These are phyloP conservation scores for Xerocomus potaroensis DNA, from an alignment of 768 basidiomycete species.

Conservation along the genomic window DNA sequence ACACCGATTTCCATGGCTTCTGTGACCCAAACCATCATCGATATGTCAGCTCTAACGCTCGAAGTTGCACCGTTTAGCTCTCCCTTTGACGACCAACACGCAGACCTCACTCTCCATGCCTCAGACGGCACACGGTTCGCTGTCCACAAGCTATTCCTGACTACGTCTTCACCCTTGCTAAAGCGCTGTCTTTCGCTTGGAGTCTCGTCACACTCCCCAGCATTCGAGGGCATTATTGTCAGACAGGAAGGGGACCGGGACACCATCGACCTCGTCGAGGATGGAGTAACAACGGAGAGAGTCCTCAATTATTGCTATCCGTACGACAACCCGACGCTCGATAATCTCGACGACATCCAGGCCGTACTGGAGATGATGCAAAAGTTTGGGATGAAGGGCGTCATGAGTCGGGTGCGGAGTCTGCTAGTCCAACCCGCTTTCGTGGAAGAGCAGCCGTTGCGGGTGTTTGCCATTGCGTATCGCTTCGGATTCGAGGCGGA, in stretches of 20 bases:
- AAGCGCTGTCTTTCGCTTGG: constrained; percentile 27
- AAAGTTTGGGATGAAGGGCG: constrained; percentile 37
- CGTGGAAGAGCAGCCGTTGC: constrained; percentile 31
- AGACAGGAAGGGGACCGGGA: constrained; percentile 22
- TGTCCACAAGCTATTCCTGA: constrained; percentile 40
- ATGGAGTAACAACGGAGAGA: constrained; percentile 27
- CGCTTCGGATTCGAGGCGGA: constrained; percentile 33
- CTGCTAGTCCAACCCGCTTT: constrained; percentile 25
- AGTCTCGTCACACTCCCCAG: constrained; percentile 27
- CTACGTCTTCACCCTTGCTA: constrained; percentile 40
- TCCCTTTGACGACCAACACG: constrained; percentile 37
- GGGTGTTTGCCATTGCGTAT: constrained; percentile 38
- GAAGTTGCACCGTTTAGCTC: constrained; percentile 27
- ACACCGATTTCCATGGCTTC: constrained; percentile 11
- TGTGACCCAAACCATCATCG: constrained; percentile 28
- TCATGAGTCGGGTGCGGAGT: constrained; percentile 27
- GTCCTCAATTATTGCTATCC: constrained; percentile 38
- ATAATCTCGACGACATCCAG: constrained; percentile 33
- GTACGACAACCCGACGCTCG: constrained; percentile 29
- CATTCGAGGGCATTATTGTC: constrained; percentile 22
- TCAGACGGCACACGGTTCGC: constrained; percentile 41
- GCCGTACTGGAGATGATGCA: constrained; percentile 32
- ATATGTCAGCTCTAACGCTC: constrained; percentile 27
- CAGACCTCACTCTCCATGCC: constrained; percentile 41
- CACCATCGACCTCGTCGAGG: constrained; percentile 32